These are phyloP conservation scores for Exophiala viscosa DNA, from an alignment of 2,329 filamentous ascomycete species.

Conservation along the genomic window DNA sequence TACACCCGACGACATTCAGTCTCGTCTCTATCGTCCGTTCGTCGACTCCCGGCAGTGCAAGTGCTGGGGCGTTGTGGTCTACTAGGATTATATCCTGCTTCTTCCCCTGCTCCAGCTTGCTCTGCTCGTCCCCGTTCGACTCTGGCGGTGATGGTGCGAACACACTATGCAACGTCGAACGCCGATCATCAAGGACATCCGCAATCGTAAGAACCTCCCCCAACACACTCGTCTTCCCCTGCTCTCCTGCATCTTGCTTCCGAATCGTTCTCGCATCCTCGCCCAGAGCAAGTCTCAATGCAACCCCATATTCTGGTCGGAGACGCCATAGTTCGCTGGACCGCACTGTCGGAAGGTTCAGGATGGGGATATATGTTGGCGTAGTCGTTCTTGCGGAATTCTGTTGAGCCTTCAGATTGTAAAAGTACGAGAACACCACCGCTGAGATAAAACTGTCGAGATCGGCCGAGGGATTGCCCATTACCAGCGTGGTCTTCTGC, in stretches of 20 bases:
- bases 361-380: constrained; percentile 52
- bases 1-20: constrained; percentile 49
- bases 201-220: constrained; percentile 41
- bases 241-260: constrained; percentile 27
- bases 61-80: constrained; percentile 45
- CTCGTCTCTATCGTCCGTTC: constrained; percentile 37
- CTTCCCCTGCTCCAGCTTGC: neutral
- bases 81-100: constrained; percentile 35
- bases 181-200: constrained; percentile 32
- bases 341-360: constrained; percentile 52
- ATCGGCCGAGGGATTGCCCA: constrained; percentile 50
- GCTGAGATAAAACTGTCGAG: constrained; percentile 62
- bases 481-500: constrained; percentile 37
- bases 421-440: constrained; percentile 58
- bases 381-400: constrained; percentile 13
- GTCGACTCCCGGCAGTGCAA: constrained; percentile 29
- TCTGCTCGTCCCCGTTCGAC: neutral
- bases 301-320: constrained; percentile 57
- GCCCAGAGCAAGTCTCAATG: constrained; percentile 48
- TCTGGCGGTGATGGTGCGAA: constrained; percentile 4
- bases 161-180: neutral
- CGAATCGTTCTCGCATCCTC: constrained; percentile 40
- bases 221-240: constrained; percentile 18
- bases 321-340: constrained; percentile 49
- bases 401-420: constrained; percentile 30